Evolutionary conservation across 2,329 filamentous ascomycete species (phyloP).

Genomic region (Epichloe aotearoae): DNA sequence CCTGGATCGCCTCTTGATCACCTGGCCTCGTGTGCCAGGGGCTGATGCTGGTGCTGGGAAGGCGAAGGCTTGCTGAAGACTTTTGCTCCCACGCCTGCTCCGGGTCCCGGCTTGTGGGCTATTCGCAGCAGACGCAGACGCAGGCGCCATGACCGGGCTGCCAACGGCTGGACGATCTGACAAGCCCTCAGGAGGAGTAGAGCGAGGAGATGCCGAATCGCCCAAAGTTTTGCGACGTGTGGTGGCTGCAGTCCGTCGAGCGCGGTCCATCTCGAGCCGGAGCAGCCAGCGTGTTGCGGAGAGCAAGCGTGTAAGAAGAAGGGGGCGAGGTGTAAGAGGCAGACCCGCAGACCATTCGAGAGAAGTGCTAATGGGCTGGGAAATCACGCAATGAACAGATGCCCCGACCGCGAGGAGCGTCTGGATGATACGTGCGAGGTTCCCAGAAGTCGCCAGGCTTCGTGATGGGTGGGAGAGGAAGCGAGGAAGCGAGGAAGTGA

Average conservation of each 20-base stretch:
- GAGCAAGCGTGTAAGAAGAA: conserved; percentile 7
- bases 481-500: neutral
- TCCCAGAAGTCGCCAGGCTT: neutral
- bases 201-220: conserved; percentile 21
- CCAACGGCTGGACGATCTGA: conserved; percentile 4
- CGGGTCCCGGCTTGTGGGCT: conserved; percentile 18
- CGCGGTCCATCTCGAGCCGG: conserved; percentile 24
- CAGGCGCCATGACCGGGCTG: conserved; percentile 20
- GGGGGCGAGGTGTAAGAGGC: conserved; percentile 10
- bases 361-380: neutral
- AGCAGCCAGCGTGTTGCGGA: conserved; percentile 13
- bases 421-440: neutral
- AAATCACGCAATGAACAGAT: conserved; percentile 4
- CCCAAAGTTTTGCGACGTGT: conserved; percentile 20
- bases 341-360: neutral
- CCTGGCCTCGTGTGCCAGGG: conserved; percentile 14
- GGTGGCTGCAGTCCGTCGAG: conserved; percentile 20
- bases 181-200: conserved; percentile 11
- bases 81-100: conserved; percentile 21
- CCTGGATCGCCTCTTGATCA: conserved; percentile 29
- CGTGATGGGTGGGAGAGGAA: conserved; percentile 4
- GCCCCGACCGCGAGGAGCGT: neutral
- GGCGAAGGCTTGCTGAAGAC: conserved; percentile 22
- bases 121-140: conserved; percentile 13
- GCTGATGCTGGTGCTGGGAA: conserved; percentile 20